Evolutionary conservation across 208 protist genomes (phyloP).

Genomic region (Leishmania tarentolae): DNA sequence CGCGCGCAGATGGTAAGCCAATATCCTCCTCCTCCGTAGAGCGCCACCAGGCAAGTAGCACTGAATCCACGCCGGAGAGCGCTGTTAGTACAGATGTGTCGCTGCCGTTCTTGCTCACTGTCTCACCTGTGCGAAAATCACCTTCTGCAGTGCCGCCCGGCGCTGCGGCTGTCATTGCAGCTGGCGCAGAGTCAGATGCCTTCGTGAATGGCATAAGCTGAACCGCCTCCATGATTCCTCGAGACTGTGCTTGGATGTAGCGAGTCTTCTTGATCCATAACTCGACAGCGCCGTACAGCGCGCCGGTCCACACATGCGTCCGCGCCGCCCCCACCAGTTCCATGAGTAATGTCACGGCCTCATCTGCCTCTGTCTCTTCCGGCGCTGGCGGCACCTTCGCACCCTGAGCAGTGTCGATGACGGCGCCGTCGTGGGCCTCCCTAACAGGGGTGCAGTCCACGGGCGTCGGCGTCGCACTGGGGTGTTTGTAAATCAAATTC

Average conservation of each 20-base stretch:
- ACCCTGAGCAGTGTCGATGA: background rate
- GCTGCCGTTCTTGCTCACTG: background rate
- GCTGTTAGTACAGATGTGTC: no score
- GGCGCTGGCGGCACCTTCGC: background rate
- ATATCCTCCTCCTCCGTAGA: slow-evolving; percentile 15
- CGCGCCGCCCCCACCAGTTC: background rate
- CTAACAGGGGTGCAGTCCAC: background rate
- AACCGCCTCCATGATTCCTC: background rate
- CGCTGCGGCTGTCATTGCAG: background rate
- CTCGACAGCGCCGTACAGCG: slow-evolving; percentile 6
- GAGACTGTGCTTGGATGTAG: slow-evolving; percentile 9
- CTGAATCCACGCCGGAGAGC: background rate
- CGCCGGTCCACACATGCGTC: slow-evolving; percentile 16
- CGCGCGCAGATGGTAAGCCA: slow-evolving; percentile 13
- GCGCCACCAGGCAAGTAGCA: slow-evolving; percentile 30
- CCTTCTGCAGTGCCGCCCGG: background rate
- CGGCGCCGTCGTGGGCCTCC: background rate
- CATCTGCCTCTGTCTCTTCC: background rate
- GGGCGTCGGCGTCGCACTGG: background rate
- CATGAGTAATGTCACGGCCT: background rate
- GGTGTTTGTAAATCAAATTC: background rate
- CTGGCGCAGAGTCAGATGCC: background rate
- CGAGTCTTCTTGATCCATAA: slow-evolving; percentile 15
- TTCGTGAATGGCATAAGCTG: background rate
- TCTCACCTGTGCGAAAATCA: background rate